A percentile compares a stretch with the other conserved stretches of the same genome.
These are phyloP conservation scores for Yamadazyma blattariae DNA, from an alignment of 1,139 yeast genomes.

Conservation along the genomic window DNA sequence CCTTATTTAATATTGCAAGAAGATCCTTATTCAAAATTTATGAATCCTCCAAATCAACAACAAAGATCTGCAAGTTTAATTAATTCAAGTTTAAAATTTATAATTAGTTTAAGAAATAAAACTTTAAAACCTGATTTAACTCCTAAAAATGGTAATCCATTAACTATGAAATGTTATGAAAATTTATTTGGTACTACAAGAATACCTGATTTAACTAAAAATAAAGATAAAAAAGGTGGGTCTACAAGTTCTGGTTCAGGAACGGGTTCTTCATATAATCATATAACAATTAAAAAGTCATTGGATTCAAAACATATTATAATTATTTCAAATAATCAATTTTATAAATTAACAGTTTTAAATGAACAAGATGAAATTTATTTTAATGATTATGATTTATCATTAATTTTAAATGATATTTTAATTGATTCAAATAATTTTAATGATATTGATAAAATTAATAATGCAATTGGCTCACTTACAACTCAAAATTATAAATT, in stretches of 20 bases:
- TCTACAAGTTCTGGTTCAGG: no score
- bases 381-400: conserved; percentile 58
- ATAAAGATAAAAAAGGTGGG: not conserved
- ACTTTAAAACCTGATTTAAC: conserved; percentile 56
- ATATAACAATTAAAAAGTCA: conserved; percentile 24
- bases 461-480: conserved; percentile 63
- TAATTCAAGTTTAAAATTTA: conserved; percentile 63
- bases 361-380: conserved; percentile 34
- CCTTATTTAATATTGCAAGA: conserved; percentile 72
- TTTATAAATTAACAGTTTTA: conserved; percentile 58
- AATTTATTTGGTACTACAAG: conserved; percentile 70
- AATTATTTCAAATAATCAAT: conserved; percentile 56
- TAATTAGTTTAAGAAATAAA: conserved; percentile 54
- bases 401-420: conserved; percentile 47
- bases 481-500: conserved; percentile 64
- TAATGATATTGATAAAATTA: conserved; percentile 40
- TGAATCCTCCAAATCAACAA: conserved; percentile 61
- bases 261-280: conserved; percentile 12
- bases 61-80: conserved; percentile 66
- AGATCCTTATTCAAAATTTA: conserved; percentile 59
- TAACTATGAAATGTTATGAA: conserved; percentile 66
- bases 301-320: conserved; percentile 49
- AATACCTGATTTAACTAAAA: conserved; percentile 45
- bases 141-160: conserved; percentile 46
- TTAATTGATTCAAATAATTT: conserved; percentile 41